Evolutionary conservation across 108 stramenopile species (phyloP), one percentile per base, ranked within the genome.

Genomic region (Fragilaria crotonensis): DNA sequence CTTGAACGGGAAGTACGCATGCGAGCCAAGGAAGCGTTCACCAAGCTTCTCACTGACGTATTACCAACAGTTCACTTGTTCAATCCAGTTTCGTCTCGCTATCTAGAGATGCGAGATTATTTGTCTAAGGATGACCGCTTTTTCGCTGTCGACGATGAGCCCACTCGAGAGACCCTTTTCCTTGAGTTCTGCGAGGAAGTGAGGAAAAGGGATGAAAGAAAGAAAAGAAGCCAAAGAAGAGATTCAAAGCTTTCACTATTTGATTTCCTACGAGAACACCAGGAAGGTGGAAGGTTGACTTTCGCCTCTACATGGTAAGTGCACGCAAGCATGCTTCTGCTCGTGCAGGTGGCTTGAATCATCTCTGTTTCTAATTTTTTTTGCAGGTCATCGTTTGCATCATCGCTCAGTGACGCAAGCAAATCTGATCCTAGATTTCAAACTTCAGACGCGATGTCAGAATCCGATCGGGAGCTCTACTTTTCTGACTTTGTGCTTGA

Each of bases 41-140:
- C 68, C 33, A 49, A 84, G 29, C 58, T 90, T 45, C 54, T 92
- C 18, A 66, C 73, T 18, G 84, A 84, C 28, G 48, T 76, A 7
- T 60, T 86, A 41, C 82, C 84, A 25, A 70, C 67, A 3, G 30
- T 79, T 9, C 19, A 73, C 26, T 57, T 48, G 4, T 78, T 81
- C 33, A 57, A 74, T 27, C 65, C 78, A 11, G 33, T 30, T 4
- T 66, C 64, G 26, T 79, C 82, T 22, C 62, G 73, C 7, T 85
- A 78, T 58, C 31, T 52, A 2, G 84, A 83, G 7, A 52, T 87
- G 21, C 78, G 85, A 29, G 70, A 83, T 18, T 57, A 54, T 5
- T 52, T 91, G 56, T 54, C 78, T 17, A 86, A 84, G 45, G 85
- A 92, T 55, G 84, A 88, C 70, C 84, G 90, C 23, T 92, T 86